Conservation (phyloP, 495 filamentous ascomycete species). For the Coniosporium apollinis region DNA sequence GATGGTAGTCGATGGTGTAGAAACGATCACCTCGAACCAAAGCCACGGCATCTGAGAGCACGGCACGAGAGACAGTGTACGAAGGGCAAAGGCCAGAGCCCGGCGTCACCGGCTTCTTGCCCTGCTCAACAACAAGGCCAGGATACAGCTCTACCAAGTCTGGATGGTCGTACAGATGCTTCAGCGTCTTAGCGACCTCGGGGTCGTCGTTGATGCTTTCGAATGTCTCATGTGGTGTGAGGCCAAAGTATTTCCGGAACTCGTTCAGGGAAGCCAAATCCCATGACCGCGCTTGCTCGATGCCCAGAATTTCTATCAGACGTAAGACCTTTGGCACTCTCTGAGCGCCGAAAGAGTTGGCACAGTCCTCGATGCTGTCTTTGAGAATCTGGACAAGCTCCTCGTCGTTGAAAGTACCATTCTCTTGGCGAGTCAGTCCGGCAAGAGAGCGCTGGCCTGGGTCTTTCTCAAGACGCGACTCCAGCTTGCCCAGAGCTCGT, state of each 20-base stretch:
- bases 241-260: slow-evolving; percentile 64
- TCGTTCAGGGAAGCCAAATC: slow-evolving; percentile 74
- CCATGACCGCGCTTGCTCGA: slow-evolving; percentile 71
- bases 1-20: slow-evolving; percentile 57
- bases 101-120: slow-evolving; percentile 54
- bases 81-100: slow-evolving; percentile 69
- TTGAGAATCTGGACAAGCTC: slow-evolving; percentile 45
- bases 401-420: slow-evolving; percentile 45
- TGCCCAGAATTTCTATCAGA: slow-evolving; percentile 68
- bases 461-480: slow-evolving; percentile 22
- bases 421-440: slow-evolving; percentile 32
- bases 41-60: slow-evolving; percentile 72
- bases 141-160: slow-evolving; percentile 74
- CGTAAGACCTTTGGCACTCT: slow-evolving; percentile 59
- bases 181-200: slow-evolving; percentile 52
- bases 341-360: slow-evolving; percentile 46
- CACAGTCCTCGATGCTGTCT: slow-evolving; percentile 32
- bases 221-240: slow-evolving; percentile 60
- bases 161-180: slow-evolving; percentile 59
- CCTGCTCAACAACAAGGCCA: slow-evolving; percentile 65
- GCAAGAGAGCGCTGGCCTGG: slow-evolving; percentile 38
- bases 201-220: slow-evolving; percentile 73
- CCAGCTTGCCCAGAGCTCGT: slow-evolving; percentile 12
- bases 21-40: slow-evolving; percentile 79
- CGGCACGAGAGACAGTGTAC: slow-evolving; percentile 67